phyloP scores from a whole-genome alignment of 2,329 filamentous ascomycete species.

The Plectosphaerella sp. region DNA sequence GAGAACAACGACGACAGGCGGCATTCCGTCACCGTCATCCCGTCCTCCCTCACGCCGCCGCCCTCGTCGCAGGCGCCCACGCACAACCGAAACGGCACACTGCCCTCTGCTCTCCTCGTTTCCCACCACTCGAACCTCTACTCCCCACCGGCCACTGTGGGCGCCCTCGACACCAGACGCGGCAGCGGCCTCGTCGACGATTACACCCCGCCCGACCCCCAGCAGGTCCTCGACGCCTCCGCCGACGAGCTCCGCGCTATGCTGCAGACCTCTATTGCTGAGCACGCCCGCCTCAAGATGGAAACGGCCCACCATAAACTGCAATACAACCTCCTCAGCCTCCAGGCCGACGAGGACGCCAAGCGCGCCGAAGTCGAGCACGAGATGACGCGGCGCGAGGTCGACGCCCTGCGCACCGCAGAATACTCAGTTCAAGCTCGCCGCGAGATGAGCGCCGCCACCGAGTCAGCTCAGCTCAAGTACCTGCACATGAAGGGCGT shows the following conservation, averaged over 20 bases:
- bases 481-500: conserved; percentile 60
- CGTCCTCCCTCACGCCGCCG: conserved; percentile 54
- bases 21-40: conserved; percentile 40
- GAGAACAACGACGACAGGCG: conserved; percentile 43
- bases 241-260: conserved; percentile 52
- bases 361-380: conserved; percentile 88
- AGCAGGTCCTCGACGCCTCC: conserved; percentile 48
- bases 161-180: conserved; percentile 7
- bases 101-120: conserved; percentile 22
- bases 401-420: conserved; percentile 74
- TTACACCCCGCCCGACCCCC: conserved; percentile 40
- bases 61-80: conserved; percentile 47
- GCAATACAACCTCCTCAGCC: conserved; percentile 77
- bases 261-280: conserved; percentile 49
- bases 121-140: conserved; percentile 45
- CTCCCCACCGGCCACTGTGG: conserved; percentile 48
- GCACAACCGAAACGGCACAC: conserved; percentile 19
- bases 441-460: conserved; percentile 45
- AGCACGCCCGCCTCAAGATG: conserved; percentile 65
- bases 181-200: conserved; percentile 27
- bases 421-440: conserved; percentile 64
- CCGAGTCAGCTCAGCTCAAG: conserved; percentile 49
- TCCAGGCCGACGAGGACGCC: conserved; percentile 79
- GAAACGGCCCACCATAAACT: conserved; percentile 86
- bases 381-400: conserved; percentile 83